Evolutionary conservation across 1,284 basidiomycete genomes (phyloP).

Genomic region (Taiwanofungus camphoratus): DNA sequence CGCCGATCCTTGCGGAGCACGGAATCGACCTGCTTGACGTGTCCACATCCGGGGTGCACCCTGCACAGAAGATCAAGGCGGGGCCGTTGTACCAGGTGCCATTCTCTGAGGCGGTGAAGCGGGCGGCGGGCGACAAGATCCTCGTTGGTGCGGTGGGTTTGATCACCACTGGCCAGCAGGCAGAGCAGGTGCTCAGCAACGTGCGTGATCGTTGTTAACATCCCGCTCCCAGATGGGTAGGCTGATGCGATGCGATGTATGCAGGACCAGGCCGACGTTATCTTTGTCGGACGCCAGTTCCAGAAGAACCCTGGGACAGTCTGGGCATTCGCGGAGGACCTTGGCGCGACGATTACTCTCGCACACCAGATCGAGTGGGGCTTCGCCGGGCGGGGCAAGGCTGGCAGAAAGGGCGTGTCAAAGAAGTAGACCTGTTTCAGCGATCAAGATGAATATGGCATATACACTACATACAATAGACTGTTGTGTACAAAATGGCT

Average conservation of each 20-base stretch:
- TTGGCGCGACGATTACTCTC: conserved; percentile 38
- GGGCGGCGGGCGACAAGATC: conserved; percentile 29
- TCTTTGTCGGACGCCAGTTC: conserved; percentile 51
- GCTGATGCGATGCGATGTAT: not conserved
- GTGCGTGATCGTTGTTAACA: not conserved
- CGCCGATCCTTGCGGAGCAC: conserved; percentile 39
- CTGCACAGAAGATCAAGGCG: conserved; percentile 26
- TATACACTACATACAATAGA: not conserved
- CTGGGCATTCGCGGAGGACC: conserved; percentile 47
- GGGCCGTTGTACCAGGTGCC: conserved; percentile 30
- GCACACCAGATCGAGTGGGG: conserved; percentile 51
- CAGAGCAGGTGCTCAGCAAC: conserved; percentile 40
- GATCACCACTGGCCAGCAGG: conserved; percentile 48
- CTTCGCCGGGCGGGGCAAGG: conserved; percentile 28
- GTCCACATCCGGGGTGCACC: conserved; percentile 44
- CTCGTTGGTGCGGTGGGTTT: conserved; percentile 50
- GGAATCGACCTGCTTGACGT: conserved; percentile 60
- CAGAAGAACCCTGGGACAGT: conserved; percentile 50
- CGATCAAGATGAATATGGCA: not conserved
- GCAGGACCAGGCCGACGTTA: conserved; percentile 35
- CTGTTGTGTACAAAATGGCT: too few relatives aligned
- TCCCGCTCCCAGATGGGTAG: not conserved
- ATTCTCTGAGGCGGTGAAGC: conserved; percentile 42
- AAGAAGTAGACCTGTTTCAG: not conserved
- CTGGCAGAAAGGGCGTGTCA: conserved; percentile 9